These are phyloP conservation scores for Fusarium scirpi DNA, from an alignment of 2,329 filamentous ascomycete genomes.

Conservation along the genomic window DNA sequence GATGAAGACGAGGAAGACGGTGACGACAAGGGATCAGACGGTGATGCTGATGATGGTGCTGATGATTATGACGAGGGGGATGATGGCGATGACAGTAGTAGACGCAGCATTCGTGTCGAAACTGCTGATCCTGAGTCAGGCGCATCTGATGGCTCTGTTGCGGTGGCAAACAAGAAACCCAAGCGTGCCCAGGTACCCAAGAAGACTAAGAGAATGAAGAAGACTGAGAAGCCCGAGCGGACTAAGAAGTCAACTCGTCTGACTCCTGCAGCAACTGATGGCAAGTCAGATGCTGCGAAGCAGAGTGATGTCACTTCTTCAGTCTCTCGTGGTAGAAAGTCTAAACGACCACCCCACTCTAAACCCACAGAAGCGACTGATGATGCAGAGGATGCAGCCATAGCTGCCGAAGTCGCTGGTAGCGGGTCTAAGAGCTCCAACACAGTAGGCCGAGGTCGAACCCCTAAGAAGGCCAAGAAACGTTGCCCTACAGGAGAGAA, in stretches of 20 bases:
- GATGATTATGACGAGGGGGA: no score
- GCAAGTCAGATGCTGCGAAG: not conserved
- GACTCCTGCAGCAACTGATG: not conserved
- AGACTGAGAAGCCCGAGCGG: not conserved
- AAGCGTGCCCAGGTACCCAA: not conserved
- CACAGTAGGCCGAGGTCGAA: not conserved
- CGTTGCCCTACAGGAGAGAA: not conserved
- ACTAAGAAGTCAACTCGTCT: not conserved
- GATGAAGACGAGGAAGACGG: not conserved
- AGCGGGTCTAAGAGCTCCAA: constrained; percentile 17
- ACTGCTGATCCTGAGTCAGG: not conserved
- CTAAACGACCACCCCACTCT: not conserved
- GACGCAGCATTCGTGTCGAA: not conserved
- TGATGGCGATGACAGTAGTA: not conserved
- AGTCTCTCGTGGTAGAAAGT: not conserved
- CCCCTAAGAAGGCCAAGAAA: constrained; percentile 3
- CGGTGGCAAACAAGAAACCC: not conserved
- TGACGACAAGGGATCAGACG: not conserved
- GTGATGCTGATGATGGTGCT: not conserved
- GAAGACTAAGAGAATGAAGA: not conserved
- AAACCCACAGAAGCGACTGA: not conserved
- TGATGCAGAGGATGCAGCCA: not conserved
- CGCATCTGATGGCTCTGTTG: not conserved
- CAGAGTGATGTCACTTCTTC: constrained; percentile 4
- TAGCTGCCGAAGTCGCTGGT: not conserved